These are phyloP conservation scores for Apophysomyces ossiformis DNA, from an alignment of 371 early-diverging fungal genomes.

Conservation along the genomic window DNA sequence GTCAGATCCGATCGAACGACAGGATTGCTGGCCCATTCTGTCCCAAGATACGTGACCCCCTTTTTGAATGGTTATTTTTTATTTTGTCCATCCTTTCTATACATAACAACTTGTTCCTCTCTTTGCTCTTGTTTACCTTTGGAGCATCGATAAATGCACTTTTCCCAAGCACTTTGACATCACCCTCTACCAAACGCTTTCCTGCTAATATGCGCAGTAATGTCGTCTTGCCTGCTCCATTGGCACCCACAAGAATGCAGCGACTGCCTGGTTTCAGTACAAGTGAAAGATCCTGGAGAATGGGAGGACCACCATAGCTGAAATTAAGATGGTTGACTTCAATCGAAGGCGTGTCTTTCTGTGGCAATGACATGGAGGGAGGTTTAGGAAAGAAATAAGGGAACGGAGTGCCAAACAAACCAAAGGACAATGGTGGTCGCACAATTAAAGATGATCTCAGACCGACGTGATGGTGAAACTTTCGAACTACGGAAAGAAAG, in stretches of 20 bases:
- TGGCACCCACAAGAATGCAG: conserved; percentile 64
- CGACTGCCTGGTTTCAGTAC: conserved; percentile 59
- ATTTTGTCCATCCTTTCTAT: too few species aligned
- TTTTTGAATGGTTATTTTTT: conserved; percentile 15
- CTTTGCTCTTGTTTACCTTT: conserved; percentile 22
- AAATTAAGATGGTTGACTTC: conserved; percentile 57
- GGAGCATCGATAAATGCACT: conserved; percentile 71
- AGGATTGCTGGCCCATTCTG: conserved; percentile 77
- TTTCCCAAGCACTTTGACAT: conserved; percentile 62
- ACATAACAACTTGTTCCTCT: too few species aligned
- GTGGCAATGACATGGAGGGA: neutral
- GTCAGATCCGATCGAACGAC: conserved; percentile 65
- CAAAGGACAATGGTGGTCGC: too few species aligned
- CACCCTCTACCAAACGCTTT: conserved; percentile 66
- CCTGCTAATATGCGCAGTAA: conserved; percentile 70
- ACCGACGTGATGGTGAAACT: too few species aligned
- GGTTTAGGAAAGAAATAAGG: neutral
- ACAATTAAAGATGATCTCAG: too few species aligned
- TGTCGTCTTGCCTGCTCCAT: conserved; percentile 75
- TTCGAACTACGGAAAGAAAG: too few species aligned
- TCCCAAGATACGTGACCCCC: conserved; percentile 81
- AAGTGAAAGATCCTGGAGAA: conserved; percentile 61
- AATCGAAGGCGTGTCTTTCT: conserved; percentile 13
- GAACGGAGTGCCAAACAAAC: too few species aligned
- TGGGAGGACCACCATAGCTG: conserved; percentile 63